Evolutionary conservation across 208 protist species (phyloP).

Genomic region (Leishmania aethiopica): DNA sequence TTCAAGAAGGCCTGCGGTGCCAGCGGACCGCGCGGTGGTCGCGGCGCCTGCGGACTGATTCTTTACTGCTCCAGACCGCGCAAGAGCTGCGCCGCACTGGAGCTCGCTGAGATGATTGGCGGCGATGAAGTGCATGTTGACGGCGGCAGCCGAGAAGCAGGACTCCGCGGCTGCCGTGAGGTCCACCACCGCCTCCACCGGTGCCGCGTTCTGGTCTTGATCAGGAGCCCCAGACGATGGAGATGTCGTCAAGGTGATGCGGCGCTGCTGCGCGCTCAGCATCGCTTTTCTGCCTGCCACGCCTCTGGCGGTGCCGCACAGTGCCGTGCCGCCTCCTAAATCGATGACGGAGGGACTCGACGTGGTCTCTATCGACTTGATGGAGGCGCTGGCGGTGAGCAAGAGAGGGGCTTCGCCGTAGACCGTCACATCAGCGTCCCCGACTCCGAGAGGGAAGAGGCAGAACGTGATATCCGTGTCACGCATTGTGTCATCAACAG

Average conservation of each 20-base stretch:
- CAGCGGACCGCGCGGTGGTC: not conserved
- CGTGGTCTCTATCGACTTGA: not conserved
- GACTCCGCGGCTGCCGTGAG: not conserved
- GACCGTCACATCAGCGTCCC: conserved; percentile 9
- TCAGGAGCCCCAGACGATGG: not conserved
- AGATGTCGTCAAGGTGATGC: not conserved
- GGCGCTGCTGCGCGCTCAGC: not conserved
- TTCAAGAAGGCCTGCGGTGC: not conserved
- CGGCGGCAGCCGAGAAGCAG: not conserved
- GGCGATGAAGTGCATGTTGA: conserved; percentile 5
- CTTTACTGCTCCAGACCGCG: not conserved
- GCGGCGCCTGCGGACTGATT: not conserved
- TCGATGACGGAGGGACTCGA: not conserved
- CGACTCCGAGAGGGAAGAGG: conserved; percentile 27
- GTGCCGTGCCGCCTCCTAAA: not conserved
- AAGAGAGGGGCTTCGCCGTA: conserved; percentile 20
- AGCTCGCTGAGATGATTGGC: conserved; percentile 11
- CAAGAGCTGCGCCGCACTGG: not conserved
- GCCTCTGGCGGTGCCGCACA: not conserved
- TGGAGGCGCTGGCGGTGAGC: conserved; percentile 12
- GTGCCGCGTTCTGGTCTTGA: not conserved
- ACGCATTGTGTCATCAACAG: not conserved
- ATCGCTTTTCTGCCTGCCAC: not conserved
- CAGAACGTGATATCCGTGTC: conserved; percentile 9
- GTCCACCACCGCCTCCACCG: conserved; percentile 6